phyloP scores from a whole-genome alignment of 2,329 filamentous ascomycete species.

The Aspergillus aculeatus region DNA sequence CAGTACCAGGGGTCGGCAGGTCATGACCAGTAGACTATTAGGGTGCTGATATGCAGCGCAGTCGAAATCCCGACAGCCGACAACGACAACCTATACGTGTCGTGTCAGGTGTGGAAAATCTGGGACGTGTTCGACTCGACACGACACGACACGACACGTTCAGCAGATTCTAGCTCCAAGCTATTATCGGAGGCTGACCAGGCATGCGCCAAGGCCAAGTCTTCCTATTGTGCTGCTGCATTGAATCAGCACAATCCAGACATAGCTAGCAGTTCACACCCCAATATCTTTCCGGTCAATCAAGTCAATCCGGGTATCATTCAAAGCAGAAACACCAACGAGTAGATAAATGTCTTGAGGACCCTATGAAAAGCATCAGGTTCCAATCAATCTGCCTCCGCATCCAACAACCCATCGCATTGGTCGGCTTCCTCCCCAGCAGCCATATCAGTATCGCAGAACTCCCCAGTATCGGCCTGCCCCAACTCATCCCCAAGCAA shows the following conservation, averaged over 20 bases:
- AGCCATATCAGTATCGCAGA: conserved; percentile 23
- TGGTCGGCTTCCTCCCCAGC: conserved; percentile 6
- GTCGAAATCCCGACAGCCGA: too few species aligned
- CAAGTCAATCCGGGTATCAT: neutral
- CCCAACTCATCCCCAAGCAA: conserved; percentile 69
- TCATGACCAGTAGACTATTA: too few species aligned
- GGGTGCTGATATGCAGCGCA: too few species aligned
- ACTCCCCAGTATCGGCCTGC: conserved; percentile 23
- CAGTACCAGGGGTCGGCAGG: neutral
- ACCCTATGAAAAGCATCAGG: too few species aligned
- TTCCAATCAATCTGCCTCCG: neutral
- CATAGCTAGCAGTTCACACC: too few species aligned
- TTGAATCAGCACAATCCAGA: neutral
- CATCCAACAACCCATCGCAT: conserved; percentile 2
- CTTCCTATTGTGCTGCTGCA: neutral
- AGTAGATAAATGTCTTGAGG: too few species aligned
- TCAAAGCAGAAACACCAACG: neutral
- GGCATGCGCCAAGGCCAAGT: neutral
- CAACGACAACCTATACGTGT: neutral
- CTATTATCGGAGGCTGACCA: neutral
- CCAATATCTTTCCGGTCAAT: too few species aligned
- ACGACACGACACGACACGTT: neutral
- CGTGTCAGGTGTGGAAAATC: neutral
- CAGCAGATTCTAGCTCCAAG: neutral
- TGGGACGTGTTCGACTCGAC: neutral